Conservation (phyloP, 2,329 filamentous ascomycete species). For the Pseudogymnoascus sp. region DNA sequence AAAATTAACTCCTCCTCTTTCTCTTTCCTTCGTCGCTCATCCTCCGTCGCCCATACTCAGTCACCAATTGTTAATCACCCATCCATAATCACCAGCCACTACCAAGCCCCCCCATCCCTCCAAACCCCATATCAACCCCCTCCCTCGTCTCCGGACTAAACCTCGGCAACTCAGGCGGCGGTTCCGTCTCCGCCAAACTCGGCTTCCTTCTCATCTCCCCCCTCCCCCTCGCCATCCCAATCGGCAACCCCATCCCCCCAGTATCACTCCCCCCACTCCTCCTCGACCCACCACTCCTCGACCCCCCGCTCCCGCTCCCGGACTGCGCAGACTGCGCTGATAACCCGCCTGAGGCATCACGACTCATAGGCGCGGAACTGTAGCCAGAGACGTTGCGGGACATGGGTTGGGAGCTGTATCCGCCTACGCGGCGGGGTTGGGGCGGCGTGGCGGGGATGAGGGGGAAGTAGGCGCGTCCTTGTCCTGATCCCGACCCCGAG, state of each 20-base stretch:
- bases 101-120: not conserved
- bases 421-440: slow-evolving; percentile 21
- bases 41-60: too few relatives aligned
- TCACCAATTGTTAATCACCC: too few relatives aligned
- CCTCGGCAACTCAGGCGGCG: slow-evolving; percentile 18
- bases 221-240: not conserved
- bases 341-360: slow-evolving; percentile 31
- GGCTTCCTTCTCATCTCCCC: slow-evolving; percentile 9
- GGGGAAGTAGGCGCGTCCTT: not conserved
- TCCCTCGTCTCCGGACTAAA: slow-evolving; percentile 20
- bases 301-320: not conserved
- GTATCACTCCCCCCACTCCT: not conserved
- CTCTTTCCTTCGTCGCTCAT: not conserved
- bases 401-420: slow-evolving; percentile 43
- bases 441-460: not conserved
- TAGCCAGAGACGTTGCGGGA: slow-evolving; percentile 37
- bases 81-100: not conserved
- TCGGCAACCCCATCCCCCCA: not conserved
- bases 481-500: not conserved
- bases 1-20: not conserved
- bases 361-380: slow-evolving; percentile 42
- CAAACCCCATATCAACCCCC: slow-evolving; percentile 12
- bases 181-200: slow-evolving; percentile 24
- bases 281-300: slow-evolving; percentile 7
- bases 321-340: slow-evolving; percentile 29